Evolutionary conservation across 257 asterid species (phyloP), one percentile per base, ranked within the genome.

Genomic region (Asclepias syriaca): DNA sequence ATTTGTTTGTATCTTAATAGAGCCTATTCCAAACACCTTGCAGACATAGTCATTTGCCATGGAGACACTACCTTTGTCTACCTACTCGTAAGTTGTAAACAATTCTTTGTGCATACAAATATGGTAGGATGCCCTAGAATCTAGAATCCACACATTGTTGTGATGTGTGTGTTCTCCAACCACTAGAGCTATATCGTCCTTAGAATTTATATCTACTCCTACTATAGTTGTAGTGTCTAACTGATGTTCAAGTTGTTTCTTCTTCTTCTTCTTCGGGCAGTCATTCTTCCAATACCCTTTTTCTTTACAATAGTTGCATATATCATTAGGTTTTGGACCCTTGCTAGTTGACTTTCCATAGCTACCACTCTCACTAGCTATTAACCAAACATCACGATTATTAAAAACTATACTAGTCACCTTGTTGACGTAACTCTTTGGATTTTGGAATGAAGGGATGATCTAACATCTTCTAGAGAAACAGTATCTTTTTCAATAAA

Each of bases 391-490:
- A 65, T 18, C 70, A 11, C 4, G 51, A 65, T 65, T 65, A 34
- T 65, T 11, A 37, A n/a, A 5, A 65, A 14, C 4, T 29, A 22
- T 65, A 65, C 70, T 51, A 39, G 14, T 21, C 3, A n/a, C 70
- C 70, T 32, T 65, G 37, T 65, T 65, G 70, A 49, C 32, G 70
- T 0, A 40, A 65, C 49, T 65, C 53, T 65, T n/a, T 65, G 37
- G n/a, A 8, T 24, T 24, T 24, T 24, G 0, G 0, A 24, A 24
- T 24, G 27, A 24, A 24, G 27, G 27, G 27, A 65, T 65, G 70
- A 65, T 39, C 70, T 65, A 65, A 65, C 54, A 10, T 65, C 70
- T 29, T 65, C 54, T 40, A 65, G 70, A 34, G 49, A 65, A 8
- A 39, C n/a, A 34, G 22, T 34, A 65, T 65, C 53, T 65, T 39